Percentiles rank a stretch among this genome's conserved stretches.
Evolutionary conservation across 176 grass and related monocot genomes (phyloP).

Genomic region (Urochloa ruziziensis): DNA sequence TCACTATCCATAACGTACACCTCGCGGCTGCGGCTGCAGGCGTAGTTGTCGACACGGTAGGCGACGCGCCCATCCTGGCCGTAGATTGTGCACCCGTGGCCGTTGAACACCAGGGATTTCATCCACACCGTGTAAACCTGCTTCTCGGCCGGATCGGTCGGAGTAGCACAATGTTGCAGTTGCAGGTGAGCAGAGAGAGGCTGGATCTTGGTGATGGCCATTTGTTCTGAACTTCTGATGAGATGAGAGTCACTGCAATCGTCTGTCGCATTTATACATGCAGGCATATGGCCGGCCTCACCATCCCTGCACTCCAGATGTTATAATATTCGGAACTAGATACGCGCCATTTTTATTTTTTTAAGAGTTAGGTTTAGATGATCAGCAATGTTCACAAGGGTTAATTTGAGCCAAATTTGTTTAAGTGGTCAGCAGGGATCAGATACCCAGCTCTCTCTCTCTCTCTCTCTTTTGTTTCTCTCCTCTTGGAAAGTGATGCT

Average conservation of each 20-base stretch:
- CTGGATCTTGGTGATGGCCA: constrained; percentile 27
- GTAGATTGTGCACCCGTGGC: constrained; percentile 69
- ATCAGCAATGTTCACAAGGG: constrained; percentile 33
- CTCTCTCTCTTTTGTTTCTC: background rate
- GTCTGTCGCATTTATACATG: constrained; percentile 6
- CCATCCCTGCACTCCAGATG: background rate
- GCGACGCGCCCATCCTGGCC: constrained; percentile 54
- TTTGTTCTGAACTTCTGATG: background rate
- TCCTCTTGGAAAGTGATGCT: constrained; percentile 25
- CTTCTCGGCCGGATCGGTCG: background rate
- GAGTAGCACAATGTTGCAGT: background rate
- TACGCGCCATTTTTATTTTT: background rate
- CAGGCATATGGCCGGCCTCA: background rate
- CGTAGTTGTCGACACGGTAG: constrained; percentile 87
- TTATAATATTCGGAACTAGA: background rate
- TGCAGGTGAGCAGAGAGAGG: constrained; percentile 25
- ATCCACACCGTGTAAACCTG: constrained; percentile 73
- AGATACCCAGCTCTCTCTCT: constrained; percentile 12
- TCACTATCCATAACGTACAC: constrained; percentile 67
- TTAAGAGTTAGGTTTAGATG: background rate
- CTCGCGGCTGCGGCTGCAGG: constrained; percentile 48
- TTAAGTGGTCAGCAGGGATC: constrained; percentile 16
- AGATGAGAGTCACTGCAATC: background rate
- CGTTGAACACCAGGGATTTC: constrained; percentile 69
- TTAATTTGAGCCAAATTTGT: background rate